Base-by-base conservation (phyloP, 768 basidiomycete genomes). In the Exidia glandulosa region DNA sequence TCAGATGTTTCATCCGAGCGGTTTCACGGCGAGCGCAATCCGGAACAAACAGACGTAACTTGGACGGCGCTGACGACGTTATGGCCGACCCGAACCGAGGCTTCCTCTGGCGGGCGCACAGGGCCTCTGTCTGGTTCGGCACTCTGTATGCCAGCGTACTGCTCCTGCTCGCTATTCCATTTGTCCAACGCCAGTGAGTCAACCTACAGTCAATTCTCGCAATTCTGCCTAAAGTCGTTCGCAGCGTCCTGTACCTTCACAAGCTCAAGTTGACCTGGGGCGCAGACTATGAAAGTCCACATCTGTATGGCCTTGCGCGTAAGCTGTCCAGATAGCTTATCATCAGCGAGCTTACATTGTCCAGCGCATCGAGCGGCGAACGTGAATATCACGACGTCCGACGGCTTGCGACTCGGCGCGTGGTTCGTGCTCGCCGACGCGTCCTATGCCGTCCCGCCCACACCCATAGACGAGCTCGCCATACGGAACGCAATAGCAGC, bases 251-350 rank as follows among this genome's bases (percentile, higher is more conserved):
- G 45, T 95, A 86, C 70, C 72, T 90, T 63, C 84, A 96, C 66
- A 77, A 78, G 14, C 54, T 92, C 52, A 80, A 73, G 60, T 63
- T 85, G 27, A 91, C 93, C 4, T 74, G 80, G 59, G 79, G 77
- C 61, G 81, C 85, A 0, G 75, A 84, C 32, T 92, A 81, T 64
- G 76, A 82, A 59, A 65, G 72, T 6, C 94, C 94, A 1, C 89
- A 90, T 69, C 79, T 72, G 63, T 90, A 90, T 68, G 88, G 90
- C 1, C 75, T 95, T 59, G 85, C 93, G 31, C 90, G 90, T 92
- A 69, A 32, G n/a, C 31, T 59, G 56, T n/a, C 13, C 29, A 23
- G 12, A 12, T 54, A 19, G 10, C 41, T 25, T 13, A 58, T 48
- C 32, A 34, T 56, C 47, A 16, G 5, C 56, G 50, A 34, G 33